Evolutionary conservation across 2,329 filamentous ascomycete species (phyloP).

Genomic region (Fusarium proliferatum): DNA sequence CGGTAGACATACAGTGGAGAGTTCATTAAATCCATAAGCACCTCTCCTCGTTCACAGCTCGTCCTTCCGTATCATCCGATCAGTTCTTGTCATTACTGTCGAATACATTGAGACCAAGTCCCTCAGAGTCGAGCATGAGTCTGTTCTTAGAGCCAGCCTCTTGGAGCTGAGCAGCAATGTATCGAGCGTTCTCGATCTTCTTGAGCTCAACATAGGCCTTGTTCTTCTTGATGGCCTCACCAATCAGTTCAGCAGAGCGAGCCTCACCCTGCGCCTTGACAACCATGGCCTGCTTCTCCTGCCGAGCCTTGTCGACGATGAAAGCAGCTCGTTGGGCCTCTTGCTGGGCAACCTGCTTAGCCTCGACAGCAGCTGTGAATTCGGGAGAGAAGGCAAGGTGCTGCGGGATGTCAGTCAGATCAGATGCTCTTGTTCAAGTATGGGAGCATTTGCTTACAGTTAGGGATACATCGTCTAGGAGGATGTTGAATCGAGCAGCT

Average conservation of each 20-base stretch:
- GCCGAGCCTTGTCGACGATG: conserved; percentile 96
- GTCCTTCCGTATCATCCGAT: background rate
- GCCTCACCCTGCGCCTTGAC: conserved; percentile 99
- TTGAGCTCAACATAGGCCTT: conserved; percentile 96
- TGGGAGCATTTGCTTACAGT: conserved; percentile 71
- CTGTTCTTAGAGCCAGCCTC: conserved; percentile 90
- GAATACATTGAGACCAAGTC: conserved; percentile 89
- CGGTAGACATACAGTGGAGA: conserved; percentile 61
- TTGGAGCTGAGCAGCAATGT: conserved; percentile 88
- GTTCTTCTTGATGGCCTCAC: conserved; percentile 99
- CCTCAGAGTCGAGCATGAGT: conserved; percentile 90
- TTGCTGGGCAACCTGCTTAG: conserved; percentile 83
- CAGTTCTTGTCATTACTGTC: conserved; percentile 59
- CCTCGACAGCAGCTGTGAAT: conserved; percentile 78
- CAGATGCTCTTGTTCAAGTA: background rate
- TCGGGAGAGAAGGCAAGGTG: conserved; percentile 79
- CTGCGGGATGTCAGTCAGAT: conserved; percentile 50
- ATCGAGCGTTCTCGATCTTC: conserved; percentile 95
- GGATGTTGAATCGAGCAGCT: conserved; percentile 96
- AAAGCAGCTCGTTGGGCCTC: conserved; percentile 98
- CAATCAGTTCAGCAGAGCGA: conserved; percentile 95
- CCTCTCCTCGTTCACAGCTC: conserved; percentile 7
- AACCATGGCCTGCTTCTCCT: conserved; percentile 99
- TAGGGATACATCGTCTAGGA: conserved; percentile 95
- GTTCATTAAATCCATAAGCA: conserved; percentile 44